Evolutionary conservation across 768 basidiomycete species (phyloP), one percentile per base, ranked within the genome.

Genomic region (Scleroderma citrinum): DNA sequence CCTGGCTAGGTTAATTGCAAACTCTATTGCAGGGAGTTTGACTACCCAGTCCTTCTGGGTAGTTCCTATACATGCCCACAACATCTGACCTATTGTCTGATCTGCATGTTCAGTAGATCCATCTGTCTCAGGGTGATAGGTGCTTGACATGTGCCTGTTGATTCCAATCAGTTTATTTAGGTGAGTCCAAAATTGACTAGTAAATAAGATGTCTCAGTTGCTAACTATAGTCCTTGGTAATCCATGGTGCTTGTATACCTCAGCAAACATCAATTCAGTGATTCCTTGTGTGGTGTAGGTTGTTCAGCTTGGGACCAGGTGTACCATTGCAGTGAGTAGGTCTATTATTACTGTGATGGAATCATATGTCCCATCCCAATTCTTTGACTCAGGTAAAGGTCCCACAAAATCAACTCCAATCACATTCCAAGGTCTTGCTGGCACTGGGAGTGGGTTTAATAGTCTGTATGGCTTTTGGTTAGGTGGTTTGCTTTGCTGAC

Each of bases 391-490:
- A 20, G 57, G 55, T 20, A 61, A 44, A 6, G 50, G 62, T 0
- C 65, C 71, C 0, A 74, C 48, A 34, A 74, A 74, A 54, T 75
- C 73, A 44, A 75, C 70, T 0, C 63, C 66, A 0, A 76, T 70
- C 0, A 64, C 62, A 2, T 65, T 59, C 69, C 69, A 72, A 0
- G 71, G 74, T 3, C 52, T 47, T 0, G 44, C 54, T 0, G 67
- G 69, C 0, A 70, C 53, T 0, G 50, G 23, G 1, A 70, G 36
- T 0, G 64, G 56, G 11, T 65, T 55, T 11, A 72, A 46, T 4
- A 61, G 44, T 0, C 67, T 62, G 17, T 59, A 63, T 0, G 58
- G 65, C 17, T 57, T 54, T 23, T 68, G 64, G 6, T 63, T 39
- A 51, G 55, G 13, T 26, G 59, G 49, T 49, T 62, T 64, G 5